Evolutionary conservation across 2,329 filamentous ascomycete species (phyloP).

Genomic region (Pyrenophora tritici-repentis): DNA sequence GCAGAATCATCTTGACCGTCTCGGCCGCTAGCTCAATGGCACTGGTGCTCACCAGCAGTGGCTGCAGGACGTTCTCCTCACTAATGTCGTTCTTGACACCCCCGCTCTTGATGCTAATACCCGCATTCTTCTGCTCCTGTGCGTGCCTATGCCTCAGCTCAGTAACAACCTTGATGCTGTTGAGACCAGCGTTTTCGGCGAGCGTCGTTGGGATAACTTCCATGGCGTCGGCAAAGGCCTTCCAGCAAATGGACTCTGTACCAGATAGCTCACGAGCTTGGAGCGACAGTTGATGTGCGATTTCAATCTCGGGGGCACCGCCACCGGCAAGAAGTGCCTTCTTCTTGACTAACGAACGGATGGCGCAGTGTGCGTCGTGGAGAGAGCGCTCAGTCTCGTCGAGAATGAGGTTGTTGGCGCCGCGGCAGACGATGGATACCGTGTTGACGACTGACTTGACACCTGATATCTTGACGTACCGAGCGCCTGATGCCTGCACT

Average conservation of each 20-base stretch:
- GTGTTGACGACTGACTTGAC: slow-evolving; percentile 84
- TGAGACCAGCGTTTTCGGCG: slow-evolving; percentile 95
- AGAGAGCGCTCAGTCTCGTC: slow-evolving; percentile 96
- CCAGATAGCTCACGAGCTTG: slow-evolving; percentile 82
- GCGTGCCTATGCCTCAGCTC: slow-evolving; percentile 93
- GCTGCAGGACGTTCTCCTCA: slow-evolving; percentile 96
- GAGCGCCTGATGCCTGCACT: slow-evolving; percentile 80
- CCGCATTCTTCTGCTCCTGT: slow-evolving; percentile 92
- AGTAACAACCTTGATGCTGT: slow-evolving; percentile 98
- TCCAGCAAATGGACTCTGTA: slow-evolving; percentile 98
- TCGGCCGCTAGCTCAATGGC: slow-evolving; percentile 96
- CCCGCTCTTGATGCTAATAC: slow-evolving; percentile 96
- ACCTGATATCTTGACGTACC: slow-evolving; percentile 93
- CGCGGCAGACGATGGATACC: slow-evolving; percentile 90
- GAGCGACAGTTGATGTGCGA: slow-evolving; percentile 82
- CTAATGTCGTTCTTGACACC: slow-evolving; percentile 97
- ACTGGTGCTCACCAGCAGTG: slow-evolving; percentile 93
- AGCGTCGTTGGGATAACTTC: slow-evolving; percentile 96
- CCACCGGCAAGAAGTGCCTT: slow-evolving; percentile 97
- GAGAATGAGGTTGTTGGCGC: slow-evolving; percentile 90
- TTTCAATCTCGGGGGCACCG: slow-evolving; percentile 94
- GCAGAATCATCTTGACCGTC: slow-evolving; percentile 93
- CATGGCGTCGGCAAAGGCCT: slow-evolving; percentile 96
- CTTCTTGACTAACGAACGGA: slow-evolving; percentile 98
- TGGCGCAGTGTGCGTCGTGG: slow-evolving; percentile 96